Evolutionary conservation across 75 land plant genomes (phyloP).

Genomic region (Pinus taeda): DNA sequence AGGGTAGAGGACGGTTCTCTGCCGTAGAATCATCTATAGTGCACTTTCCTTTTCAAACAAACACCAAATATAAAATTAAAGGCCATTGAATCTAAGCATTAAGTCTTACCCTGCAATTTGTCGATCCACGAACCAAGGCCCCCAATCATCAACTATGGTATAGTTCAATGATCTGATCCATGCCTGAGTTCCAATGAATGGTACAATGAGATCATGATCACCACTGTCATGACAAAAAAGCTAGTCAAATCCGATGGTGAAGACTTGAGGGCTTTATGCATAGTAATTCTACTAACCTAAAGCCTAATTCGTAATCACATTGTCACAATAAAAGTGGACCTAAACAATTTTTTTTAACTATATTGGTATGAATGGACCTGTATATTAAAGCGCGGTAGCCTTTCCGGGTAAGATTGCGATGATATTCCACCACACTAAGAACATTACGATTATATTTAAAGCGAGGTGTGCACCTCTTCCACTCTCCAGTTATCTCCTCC

Average conservation of each 20-base stretch:
- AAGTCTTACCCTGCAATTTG: slow-evolving; percentile 70
- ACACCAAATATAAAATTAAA: neutral
- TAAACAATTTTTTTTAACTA: neutral
- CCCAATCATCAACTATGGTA: slow-evolving; percentile 50
- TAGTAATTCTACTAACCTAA: too few species aligned
- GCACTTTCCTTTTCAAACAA: neutral
- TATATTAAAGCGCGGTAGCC: slow-evolving; percentile 69
- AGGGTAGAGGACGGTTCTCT: neutral
- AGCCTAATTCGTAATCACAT: neutral
- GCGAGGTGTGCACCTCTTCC: slow-evolving; percentile 50
- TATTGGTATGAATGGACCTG: slow-evolving; percentile 40
- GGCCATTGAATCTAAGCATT: too few species aligned
- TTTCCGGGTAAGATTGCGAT: slow-evolving; percentile 29
- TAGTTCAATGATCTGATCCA: slow-evolving; percentile 70
- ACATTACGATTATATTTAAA: slow-evolving; percentile 37
- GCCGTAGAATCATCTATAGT: too few species aligned
- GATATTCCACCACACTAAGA: slow-evolving; percentile 45
- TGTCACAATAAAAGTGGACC: slow-evolving; percentile 20
- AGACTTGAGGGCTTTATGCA: too few species aligned
- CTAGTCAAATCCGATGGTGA: neutral
- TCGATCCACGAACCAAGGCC: slow-evolving; percentile 48
- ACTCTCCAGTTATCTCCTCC: slow-evolving; percentile 33
- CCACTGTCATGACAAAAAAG: slow-evolving; percentile 37
- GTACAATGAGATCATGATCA: slow-evolving; percentile 66
- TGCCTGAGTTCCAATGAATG: slow-evolving; percentile 56